Base-by-base conservation (phyloP, 345 rosid species). In the Camelina hispida region DNA sequence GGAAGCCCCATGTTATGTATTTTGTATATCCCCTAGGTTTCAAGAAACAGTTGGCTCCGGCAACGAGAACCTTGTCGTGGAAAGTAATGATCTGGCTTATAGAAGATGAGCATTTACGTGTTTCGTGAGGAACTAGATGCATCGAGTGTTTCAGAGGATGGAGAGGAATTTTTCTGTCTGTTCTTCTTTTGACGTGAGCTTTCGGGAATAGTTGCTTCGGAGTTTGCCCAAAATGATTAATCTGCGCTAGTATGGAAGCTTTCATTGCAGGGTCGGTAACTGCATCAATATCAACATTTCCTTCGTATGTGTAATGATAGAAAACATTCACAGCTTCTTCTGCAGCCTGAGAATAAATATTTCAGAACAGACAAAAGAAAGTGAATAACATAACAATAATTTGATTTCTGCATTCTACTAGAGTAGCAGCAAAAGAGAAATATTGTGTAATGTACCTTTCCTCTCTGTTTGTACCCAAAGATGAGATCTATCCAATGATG, bases 401-500 rank as follows among this genome's bases (percentile, higher is more conserved):
- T 65, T 32, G 46, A 65, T 58, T 48, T 48, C 58, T 76, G 60
- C 43, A 68, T 69, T 76, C 60, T 62, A 70, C 38, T 56, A 10
- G 16, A 64, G 52, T 15, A 46, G 51, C 51, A 13, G 59, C 55
- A 66, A 54, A 71, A 53, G 62, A 13, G 62, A 54, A 46, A 7
- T 38, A 74, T 53, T 52, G 28, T 66, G 69, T 61, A 32, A 71
- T 84, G 34, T 68, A 96, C 99, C 97, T 96, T 96, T 68, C 99
- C 99, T 75, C 98, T 87, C 87, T 96, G 99, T 85, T 91, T 93
- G 79, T 81, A 83, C 52, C 99, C 99, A 87, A 96, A 96, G 54
- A 96, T 96, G 71, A 96, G 97, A 80, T 96, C 99, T 76, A 96
- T 93, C 99, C 99, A 96, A 22, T 96, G 91, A 82, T 96, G 98